phyloP scores from a whole-genome alignment of 1,284 basidiomycete genomes.

The Tilletia caries region DNA sequence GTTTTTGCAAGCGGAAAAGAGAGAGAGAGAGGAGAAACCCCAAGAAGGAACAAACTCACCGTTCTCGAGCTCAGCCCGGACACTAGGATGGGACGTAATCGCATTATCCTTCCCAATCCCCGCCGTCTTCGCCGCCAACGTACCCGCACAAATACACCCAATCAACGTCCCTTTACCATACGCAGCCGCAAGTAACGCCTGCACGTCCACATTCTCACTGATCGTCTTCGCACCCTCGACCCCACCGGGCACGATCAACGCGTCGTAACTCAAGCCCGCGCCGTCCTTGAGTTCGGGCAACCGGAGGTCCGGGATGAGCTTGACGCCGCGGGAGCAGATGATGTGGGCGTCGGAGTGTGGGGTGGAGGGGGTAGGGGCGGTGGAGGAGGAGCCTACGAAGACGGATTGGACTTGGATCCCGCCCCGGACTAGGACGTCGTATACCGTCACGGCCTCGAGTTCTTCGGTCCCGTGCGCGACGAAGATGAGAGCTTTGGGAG shows the following conservation, averaged over 20 bases:
- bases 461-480: slow-evolving; percentile 87
- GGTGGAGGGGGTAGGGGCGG: background rate
- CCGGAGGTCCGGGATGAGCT: slow-evolving; percentile 40
- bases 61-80: slow-evolving; percentile 64
- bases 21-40: no score
- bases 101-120: slow-evolving; percentile 60
- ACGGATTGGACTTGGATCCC: slow-evolving; percentile 34
- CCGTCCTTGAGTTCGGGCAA: slow-evolving; percentile 29
- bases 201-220: slow-evolving; percentile 63
- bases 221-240: slow-evolving; percentile 75
- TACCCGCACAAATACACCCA: slow-evolving; percentile 51
- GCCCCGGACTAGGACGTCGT: slow-evolving; percentile 30
- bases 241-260: slow-evolving; percentile 74
- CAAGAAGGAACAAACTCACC: slow-evolving; percentile 55
- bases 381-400: slow-evolving; percentile 31
- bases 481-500: slow-evolving; percentile 57
- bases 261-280: slow-evolving; percentile 65
- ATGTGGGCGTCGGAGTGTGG: slow-evolving; percentile 24
- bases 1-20: no score
- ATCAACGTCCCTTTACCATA: slow-evolving; percentile 55
- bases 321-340: slow-evolving; percentile 42
- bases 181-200: slow-evolving; percentile 66
- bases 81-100: slow-evolving; percentile 76
- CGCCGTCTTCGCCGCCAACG: slow-evolving; percentile 67
- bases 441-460: slow-evolving; percentile 3